These are phyloP conservation scores for Elsinoe fawcettii DNA, from an alignment of 2,329 filamentous ascomycete species.

Conservation along the genomic window DNA sequence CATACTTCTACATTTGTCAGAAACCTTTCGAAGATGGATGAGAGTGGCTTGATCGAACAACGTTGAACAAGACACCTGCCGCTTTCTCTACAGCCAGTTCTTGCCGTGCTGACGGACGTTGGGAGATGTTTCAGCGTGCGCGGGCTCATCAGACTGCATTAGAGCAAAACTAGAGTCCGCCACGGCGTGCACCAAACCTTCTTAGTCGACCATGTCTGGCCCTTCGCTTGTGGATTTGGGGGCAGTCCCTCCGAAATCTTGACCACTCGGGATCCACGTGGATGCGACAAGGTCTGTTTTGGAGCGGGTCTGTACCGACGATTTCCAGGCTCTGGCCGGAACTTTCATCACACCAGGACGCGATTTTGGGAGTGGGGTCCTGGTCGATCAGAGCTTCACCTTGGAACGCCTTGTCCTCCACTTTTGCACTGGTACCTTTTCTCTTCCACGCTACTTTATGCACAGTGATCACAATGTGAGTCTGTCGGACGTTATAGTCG, in stretches of 20 bases:
- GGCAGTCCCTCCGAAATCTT: background rate
- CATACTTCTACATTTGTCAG: background rate
- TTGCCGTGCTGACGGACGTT: slow-evolving; percentile 4
- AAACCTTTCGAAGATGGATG: too few relatives aligned
- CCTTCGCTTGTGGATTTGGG: slow-evolving; percentile 6
- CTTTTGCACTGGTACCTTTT: background rate
- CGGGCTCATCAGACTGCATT: slow-evolving; percentile 4
- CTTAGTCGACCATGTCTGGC: background rate
- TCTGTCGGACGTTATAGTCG: background rate
- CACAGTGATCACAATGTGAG: background rate
- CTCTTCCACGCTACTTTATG: background rate
- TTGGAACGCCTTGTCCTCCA: slow-evolving; percentile 1
- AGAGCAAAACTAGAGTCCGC: background rate
- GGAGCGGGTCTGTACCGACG: slow-evolving; percentile 1
- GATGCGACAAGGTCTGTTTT: slow-evolving; percentile 11
- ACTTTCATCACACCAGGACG: background rate
- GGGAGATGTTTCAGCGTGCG: slow-evolving; percentile 8
- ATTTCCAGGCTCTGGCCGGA: background rate
- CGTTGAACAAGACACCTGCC: background rate
- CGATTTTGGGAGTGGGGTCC: slow-evolving; percentile 5
- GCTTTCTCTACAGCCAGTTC: background rate
- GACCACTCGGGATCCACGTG: background rate
- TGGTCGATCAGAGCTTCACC: background rate
- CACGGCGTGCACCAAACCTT: background rate
- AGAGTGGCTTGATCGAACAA: background rate